Conservation (phyloP, 176 grass and related monocot genomes). For the Avena insularis region DNA sequence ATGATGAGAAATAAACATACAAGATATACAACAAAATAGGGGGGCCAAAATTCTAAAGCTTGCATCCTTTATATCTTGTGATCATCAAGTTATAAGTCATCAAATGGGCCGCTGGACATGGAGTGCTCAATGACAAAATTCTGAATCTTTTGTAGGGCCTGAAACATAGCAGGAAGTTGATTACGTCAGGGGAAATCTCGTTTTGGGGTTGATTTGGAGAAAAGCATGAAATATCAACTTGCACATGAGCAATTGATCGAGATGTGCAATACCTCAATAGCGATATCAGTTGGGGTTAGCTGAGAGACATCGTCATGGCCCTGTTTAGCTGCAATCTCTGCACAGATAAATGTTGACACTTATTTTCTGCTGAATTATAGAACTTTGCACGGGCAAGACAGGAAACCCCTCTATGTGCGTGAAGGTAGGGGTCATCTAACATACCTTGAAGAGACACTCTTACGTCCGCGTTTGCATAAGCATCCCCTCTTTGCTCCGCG, state of each 20-base stretch:
- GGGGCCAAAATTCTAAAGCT: background rate
- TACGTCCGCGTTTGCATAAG: slow-evolving; percentile 74
- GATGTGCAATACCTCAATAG: slow-evolving; percentile 61
- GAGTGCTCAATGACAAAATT: slow-evolving; percentile 27
- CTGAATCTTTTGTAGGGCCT: slow-evolving; percentile 62
- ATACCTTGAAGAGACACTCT: slow-evolving; percentile 80
- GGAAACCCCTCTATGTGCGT: background rate
- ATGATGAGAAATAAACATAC: background rate
- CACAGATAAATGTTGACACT: slow-evolving; percentile 17
- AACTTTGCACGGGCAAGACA: background rate
- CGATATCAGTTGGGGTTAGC: slow-evolving; percentile 79
- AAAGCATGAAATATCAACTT: background rate
- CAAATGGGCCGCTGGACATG: background rate
- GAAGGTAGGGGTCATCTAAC: slow-evolving; percentile 6
- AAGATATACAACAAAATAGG: background rate
- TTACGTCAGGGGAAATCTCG: background rate
- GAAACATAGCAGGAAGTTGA: slow-evolving; percentile 31
- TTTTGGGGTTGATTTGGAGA: background rate
- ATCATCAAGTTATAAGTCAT: slow-evolving; percentile 25
- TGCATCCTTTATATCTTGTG: background rate
- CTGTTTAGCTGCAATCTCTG: slow-evolving; percentile 81
- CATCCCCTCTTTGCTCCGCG: slow-evolving; percentile 67
- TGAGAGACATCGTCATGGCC: slow-evolving; percentile 69
- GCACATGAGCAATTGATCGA: background rate
- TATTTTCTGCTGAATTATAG: slow-evolving; percentile 2